These are phyloP conservation scores for Chara braunii DNA, from an alignment of 139 green algal species.

Conservation along the genomic window DNA sequence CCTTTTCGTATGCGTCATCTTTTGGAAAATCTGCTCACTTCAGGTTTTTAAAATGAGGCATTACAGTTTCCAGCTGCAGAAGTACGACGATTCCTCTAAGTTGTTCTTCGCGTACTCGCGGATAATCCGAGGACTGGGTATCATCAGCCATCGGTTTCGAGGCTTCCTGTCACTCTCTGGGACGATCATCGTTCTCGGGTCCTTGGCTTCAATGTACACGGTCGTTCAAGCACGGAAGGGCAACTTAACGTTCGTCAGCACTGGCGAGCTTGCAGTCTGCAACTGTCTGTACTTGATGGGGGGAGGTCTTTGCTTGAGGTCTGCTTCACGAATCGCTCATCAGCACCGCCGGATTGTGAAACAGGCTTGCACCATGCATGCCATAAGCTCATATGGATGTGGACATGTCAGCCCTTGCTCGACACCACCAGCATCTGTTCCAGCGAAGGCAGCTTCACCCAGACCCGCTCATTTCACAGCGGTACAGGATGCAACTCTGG, in stretches of 20 bases:
- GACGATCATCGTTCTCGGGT: constrained; percentile 10
- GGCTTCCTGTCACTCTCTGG: constrained; percentile 18
- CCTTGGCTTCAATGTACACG: constrained; percentile 29
- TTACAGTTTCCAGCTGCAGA: constrained; percentile 15
- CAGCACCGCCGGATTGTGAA: constrained; percentile 33
- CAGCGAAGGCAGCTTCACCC: neutral
- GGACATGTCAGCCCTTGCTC: neutral
- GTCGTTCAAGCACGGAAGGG: constrained; percentile 8
- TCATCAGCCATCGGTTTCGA: constrained; percentile 29
- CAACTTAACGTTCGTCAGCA: constrained; percentile 24
- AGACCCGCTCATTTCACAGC: neutral
- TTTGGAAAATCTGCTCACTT: constrained; percentile 30
- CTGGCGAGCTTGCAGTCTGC: constrained; percentile 19
- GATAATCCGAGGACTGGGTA: constrained; percentile 6
- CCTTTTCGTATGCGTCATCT: constrained; percentile 24
- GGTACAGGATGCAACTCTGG: neutral
- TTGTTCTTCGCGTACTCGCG: constrained; percentile 27
- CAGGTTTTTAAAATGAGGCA: constrained; percentile 32
- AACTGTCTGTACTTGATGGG: constrained; percentile 23
- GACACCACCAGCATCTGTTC: neutral
- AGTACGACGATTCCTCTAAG: neutral
- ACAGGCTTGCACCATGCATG: constrained; percentile 27
- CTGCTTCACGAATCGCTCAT: constrained; percentile 28
- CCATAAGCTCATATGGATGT: constrained; percentile 2
- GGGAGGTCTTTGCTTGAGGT: constrained; percentile 12